Base-by-base conservation (phyloP, 768 basidiomycete species). In the Rhizopogon vulgaris region DNA sequence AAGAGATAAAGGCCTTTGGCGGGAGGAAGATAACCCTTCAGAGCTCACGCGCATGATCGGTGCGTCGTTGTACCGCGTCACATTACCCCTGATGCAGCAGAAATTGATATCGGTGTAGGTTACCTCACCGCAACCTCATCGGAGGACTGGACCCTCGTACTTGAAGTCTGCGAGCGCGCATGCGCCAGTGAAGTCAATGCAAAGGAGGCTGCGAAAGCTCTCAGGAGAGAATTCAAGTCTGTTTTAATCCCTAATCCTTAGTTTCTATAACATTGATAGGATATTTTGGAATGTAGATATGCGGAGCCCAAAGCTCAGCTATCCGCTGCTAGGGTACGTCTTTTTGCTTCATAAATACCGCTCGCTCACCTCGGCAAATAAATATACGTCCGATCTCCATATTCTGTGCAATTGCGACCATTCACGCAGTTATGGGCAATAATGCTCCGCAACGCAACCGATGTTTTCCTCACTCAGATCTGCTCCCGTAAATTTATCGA, bases 91-190 rank as follows among this genome's bases (percentile, higher is more conserved):
- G 9, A 11, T 32, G 12, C 45, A 57, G 32, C 9, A 11, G 14
- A 14, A 17, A 57, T 53, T 38, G 0, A 58, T n/a, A 38, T 11
- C 30, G 27, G n/a, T 24, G 11, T 41, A 89, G 87, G 85, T 0
- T 89, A 78, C 60, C 72, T 90, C 14, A 85, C 87, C 2, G 87
- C 86, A 0, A 89, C 86, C 0, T 76, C 84, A 1, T 85, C 89
- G 3, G 89, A 92, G 63, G 87, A 92, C 62, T 90, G 88, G 85
- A 67, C 77, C 0, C 76, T 91, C 28, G 86, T 94, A 0, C 73
- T 92, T 46, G 90, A 92, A 49, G 87, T 94, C 14, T 93, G 89
- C 60, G 92, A 95, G 49, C 75, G 88, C 32, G 87, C 89, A 4
- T 88, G 87, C 1, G 67, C 78, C 2, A 86, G 62, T 58, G 89